Evolutionary conservation across 2,329 filamentous ascomycete genomes (phyloP), one percentile per base, ranked within the genome.

Genomic region (Myriosclerotinia scirpicola): DNA sequence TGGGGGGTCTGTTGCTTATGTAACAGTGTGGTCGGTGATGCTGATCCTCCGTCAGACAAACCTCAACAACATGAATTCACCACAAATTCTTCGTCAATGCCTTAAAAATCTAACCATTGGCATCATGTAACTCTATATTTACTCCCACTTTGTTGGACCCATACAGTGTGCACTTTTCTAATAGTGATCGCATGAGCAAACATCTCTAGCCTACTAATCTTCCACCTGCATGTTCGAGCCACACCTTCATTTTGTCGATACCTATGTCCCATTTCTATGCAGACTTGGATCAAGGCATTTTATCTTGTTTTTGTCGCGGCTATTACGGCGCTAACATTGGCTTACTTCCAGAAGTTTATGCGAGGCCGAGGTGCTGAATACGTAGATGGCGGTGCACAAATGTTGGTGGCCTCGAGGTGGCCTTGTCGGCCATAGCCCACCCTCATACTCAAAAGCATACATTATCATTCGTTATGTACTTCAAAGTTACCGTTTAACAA

Each of bases 391-490:
- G 2, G 26, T 26, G 26, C 26, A 26, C 26, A 26, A 26, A 22
- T 20, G 9, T 50, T 56, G 54, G n/a, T 56, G 54, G 54, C 17
- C 20, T 26, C 26, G 26, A 26, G 26, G 26, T 26, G 26, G 26
- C 26, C 26, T 26, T n/a, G 52, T 36, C 15, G 34, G 17, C 22
- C 54, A 55, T 12, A 40, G 36, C 54, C 54, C 26, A 26, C 26
- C 26, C n/a, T 26, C 22, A 42, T 38, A 36, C 22, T 42, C 11
- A 11, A 30, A 30, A 42, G 38, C n/a, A 56, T 26, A 42, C 7
- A 42, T 42, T 22, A 17, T 56, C n/a, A 55, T 55, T 56, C 54
- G 54, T 40, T 56, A 56, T 56, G 40, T 36, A n/a, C 36, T 42
- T 42, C n/a, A n/a, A 14, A 56, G 6, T 40, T 38, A 17, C n/a